A percentile compares a stretch with the other conserved stretches of the same genome.
Conservation (phyloP, 2,329 filamentous ascomycete species). For the Colletotrichum ledebouriae region DNA sequence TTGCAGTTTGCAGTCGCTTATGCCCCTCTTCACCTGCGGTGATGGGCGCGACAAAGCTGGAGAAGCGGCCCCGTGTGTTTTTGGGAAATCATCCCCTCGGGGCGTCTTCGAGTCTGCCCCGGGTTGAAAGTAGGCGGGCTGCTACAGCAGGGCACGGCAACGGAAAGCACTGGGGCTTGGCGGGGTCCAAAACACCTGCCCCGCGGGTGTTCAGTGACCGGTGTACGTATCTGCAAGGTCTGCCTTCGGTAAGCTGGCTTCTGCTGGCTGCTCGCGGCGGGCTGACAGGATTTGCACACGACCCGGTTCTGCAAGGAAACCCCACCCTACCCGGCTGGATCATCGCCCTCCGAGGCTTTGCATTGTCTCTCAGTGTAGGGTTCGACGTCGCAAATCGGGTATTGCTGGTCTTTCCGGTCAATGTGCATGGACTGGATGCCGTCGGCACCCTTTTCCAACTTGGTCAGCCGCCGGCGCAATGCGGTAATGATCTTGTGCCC, state of each 20-base stretch:
- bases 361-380: conserved; percentile 31
- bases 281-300: conserved; percentile 29
- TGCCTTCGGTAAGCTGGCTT: conserved; percentile 7
- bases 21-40: conserved; percentile 16
- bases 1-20: conserved; percentile 18
- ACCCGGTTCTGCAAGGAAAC: conserved; percentile 37
- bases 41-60: conserved; percentile 24
- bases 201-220: conserved; percentile 20
- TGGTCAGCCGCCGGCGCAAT: conserved; percentile 31
- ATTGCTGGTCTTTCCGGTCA: conserved; percentile 24
- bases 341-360: conserved; percentile 21
- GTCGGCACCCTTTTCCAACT: conserved; percentile 12
- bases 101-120: conserved; percentile 24
- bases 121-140: conserved; percentile 26
- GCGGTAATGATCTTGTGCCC: conserved; percentile 1
- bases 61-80: conserved; percentile 20
- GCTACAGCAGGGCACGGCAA: conserved; percentile 25
- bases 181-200: conserved; percentile 36
- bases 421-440: conserved; percentile 12
- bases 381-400: conserved; percentile 32
- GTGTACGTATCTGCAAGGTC: conserved; percentile 32
- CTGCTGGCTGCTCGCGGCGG: conserved; percentile 16
- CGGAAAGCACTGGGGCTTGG: conserved; percentile 38
- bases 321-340: conserved; percentile 24
- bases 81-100: conserved; percentile 15